Evolutionary conservation across 192 early-diverging fungal genomes (phyloP).

Genomic region (Gonapodya sp.): DNA sequence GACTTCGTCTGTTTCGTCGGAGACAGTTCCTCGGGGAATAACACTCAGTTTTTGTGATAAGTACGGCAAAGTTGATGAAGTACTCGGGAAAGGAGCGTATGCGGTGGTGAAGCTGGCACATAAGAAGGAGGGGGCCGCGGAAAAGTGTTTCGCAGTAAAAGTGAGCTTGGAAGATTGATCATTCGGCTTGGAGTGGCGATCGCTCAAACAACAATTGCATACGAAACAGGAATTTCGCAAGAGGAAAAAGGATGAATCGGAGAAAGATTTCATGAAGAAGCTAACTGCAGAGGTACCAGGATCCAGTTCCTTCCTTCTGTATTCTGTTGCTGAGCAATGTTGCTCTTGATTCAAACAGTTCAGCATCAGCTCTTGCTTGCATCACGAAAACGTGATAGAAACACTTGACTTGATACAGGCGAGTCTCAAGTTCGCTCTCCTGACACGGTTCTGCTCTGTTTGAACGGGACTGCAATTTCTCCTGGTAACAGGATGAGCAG

Average conservation of each 20-base stretch:
- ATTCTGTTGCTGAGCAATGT: neutral
- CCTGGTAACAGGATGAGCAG: slow-evolving; percentile 45
- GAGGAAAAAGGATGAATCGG: slow-evolving; percentile 69
- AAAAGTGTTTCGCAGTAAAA: slow-evolving; percentile 77
- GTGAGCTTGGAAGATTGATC: neutral
- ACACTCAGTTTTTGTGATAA: slow-evolving; percentile 49
- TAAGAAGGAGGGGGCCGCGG: slow-evolving; percentile 50
- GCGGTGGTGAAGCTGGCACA: slow-evolving; percentile 83
- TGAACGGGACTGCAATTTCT: too few species aligned
- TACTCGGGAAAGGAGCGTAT: slow-evolving; percentile 81
- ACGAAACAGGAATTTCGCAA: slow-evolving; percentile 65
- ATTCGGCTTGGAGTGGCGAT: neutral
- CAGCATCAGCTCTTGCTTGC: slow-evolving; percentile 83
- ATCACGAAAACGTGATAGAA: slow-evolving; percentile 83
- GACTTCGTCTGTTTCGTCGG: neutral
- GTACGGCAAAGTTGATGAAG: slow-evolving; percentile 67
- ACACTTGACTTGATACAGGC: slow-evolving; percentile 93
- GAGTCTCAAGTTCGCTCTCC: too few species aligned
- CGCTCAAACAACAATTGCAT: neutral
- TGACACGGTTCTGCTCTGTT: too few species aligned
- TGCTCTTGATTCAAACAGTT: slow-evolving; percentile 28
- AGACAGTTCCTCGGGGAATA: neutral
- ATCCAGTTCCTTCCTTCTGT: neutral
- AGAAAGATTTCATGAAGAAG: slow-evolving; percentile 94
- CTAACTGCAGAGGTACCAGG: slow-evolving; percentile 58